A percentile compares a stretch with the other conserved stretches of the same genome.
These are phyloP conservation scores for Tetradesmus lagerheimii DNA, from an alignment of 139 green algal genomes.

Conservation along the genomic window DNA sequence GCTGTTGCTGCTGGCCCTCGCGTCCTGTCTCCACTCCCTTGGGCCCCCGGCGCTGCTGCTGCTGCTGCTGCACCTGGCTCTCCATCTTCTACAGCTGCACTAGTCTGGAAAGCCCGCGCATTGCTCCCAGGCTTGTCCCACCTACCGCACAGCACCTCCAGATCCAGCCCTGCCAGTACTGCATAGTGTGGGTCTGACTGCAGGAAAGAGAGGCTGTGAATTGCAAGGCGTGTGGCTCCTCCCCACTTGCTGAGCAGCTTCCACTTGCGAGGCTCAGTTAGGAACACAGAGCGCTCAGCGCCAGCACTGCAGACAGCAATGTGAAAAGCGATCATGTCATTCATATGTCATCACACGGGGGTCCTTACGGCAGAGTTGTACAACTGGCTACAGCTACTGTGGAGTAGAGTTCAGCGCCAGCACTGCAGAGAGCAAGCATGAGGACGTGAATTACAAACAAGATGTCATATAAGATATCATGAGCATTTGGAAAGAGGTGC, in stretches of 20 bases:
- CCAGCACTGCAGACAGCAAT: not conserved
- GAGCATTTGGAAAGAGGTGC: too few relatives aligned
- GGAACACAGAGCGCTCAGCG: conserved; percentile 46
- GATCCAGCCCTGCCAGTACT: conserved; percentile 52
- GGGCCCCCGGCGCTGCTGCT: not conserved
- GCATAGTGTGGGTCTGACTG: conserved; percentile 28
- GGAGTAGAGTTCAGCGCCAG: too few relatives aligned
- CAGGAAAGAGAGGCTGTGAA: conserved; percentile 46
- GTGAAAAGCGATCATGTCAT: too few relatives aligned
- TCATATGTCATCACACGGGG: too few relatives aligned
- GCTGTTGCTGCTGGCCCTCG: conserved; percentile 13
- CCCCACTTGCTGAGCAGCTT: conserved; percentile 46
- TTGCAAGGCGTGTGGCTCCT: conserved; percentile 42
- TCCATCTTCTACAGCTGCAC: not conserved
- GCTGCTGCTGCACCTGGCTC: conserved; percentile 4
- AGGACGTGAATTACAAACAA: too few relatives aligned
- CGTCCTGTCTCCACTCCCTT: conserved; percentile 15
- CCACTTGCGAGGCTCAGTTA: conserved; percentile 55
- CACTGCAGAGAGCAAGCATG: too few relatives aligned
- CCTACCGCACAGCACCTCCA: conserved; percentile 49
- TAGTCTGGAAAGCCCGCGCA: conserved; percentile 9
- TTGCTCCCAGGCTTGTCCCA: conserved; percentile 47
- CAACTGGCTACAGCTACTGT: too few relatives aligned
- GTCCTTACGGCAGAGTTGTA: too few relatives aligned
- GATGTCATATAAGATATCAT: too few relatives aligned